Conservation (phyloP, 2,329 filamentous ascomycete species). For the Epichloe hybrida region DNA sequence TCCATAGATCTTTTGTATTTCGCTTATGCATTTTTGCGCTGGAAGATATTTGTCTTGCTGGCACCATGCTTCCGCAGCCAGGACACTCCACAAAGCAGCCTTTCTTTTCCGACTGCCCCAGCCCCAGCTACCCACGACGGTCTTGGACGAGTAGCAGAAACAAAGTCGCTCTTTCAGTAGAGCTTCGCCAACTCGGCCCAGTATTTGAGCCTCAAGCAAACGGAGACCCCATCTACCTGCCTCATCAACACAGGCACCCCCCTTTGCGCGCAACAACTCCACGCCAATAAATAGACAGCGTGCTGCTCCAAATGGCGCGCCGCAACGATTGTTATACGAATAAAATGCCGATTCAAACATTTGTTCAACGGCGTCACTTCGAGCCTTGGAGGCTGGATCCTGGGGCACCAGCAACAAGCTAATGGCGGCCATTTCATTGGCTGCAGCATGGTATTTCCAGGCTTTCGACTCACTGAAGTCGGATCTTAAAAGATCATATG, state of each 20-base stretch:
- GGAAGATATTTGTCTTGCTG: slow-evolving; percentile 63
- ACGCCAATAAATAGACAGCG: slow-evolving; percentile 63
- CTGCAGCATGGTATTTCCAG: slow-evolving; percentile 87
- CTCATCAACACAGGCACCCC: slow-evolving; percentile 69
- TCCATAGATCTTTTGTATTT: slow-evolving; percentile 45
- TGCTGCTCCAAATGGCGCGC: slow-evolving; percentile 63
- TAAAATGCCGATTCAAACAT: slow-evolving; percentile 86
- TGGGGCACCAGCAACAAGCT: slow-evolving; percentile 68
- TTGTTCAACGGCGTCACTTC: slow-evolving; percentile 69
- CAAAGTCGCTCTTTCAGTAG: slow-evolving; percentile 78
- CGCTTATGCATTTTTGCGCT: slow-evolving; percentile 63
- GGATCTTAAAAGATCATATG: slow-evolving; percentile 75
- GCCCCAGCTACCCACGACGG: slow-evolving; percentile 48
- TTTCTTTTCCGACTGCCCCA: slow-evolving; percentile 69
- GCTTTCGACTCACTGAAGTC: slow-evolving; percentile 95
- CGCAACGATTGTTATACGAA: slow-evolving; percentile 79
- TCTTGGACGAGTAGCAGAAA: slow-evolving; percentile 66
- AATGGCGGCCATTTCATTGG: slow-evolving; percentile 88
- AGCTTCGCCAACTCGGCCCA: slow-evolving; percentile 64
- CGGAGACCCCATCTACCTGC: slow-evolving; percentile 74
- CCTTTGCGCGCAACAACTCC: slow-evolving; percentile 71
- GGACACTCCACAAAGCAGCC: slow-evolving; percentile 75
- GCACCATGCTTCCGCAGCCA: slow-evolving; percentile 76
- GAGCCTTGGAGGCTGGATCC: slow-evolving; percentile 57
- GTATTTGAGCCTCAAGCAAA: slow-evolving; percentile 64